These are phyloP conservation scores for Phallus indusiatus DNA, from an alignment of 768 basidiomycete genomes.

Conservation along the genomic window DNA sequence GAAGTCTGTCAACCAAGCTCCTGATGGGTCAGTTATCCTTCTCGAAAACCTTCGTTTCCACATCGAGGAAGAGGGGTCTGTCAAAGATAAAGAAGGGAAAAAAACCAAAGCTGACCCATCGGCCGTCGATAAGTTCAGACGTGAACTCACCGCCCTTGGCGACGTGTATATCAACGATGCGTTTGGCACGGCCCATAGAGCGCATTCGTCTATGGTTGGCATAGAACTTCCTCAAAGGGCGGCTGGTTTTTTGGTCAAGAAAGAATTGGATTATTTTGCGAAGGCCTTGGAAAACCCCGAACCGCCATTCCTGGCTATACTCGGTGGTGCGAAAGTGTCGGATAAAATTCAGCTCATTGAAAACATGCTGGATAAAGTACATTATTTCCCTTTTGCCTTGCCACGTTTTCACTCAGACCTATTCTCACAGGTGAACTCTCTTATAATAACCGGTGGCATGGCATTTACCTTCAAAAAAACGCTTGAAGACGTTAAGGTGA, in stretches of 20 bases:
- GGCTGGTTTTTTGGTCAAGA: constrained; percentile 94
- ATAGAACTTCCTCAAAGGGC: constrained; percentile 87
- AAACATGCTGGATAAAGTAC: constrained; percentile 95
- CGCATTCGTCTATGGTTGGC: constrained; percentile 98
- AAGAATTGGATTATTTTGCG: constrained; percentile 97
- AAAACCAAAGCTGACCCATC: constrained; percentile 90
- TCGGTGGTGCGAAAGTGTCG: constrained; percentile 97
- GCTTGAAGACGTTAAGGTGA: constrained; percentile 64
- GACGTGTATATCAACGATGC: constrained; percentile 99
- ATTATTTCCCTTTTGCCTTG: constrained; percentile 3
- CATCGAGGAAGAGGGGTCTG: constrained; percentile 93
- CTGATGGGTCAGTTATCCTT: constrained; percentile 67
- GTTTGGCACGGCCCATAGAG: constrained; percentile 97
- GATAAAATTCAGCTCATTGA: constrained; percentile 99
- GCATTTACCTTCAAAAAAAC: constrained; percentile 99
- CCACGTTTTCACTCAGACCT: constrained; percentile 1
- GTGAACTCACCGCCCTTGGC: constrained; percentile 81
- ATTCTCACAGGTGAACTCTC: constrained; percentile 67
- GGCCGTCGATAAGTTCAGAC: constrained; percentile 74
- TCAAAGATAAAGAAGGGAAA: constrained; percentile 86
- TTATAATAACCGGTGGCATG: constrained; percentile 98
- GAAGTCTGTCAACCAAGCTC: constrained; percentile 57
- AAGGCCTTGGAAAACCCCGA: constrained; percentile 95
- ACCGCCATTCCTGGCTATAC: constrained; percentile 93
- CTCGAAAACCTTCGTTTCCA: constrained; percentile 98